Conservation (phyloP, 805 yeast species). For the Lachancea fermentati region DNA sequence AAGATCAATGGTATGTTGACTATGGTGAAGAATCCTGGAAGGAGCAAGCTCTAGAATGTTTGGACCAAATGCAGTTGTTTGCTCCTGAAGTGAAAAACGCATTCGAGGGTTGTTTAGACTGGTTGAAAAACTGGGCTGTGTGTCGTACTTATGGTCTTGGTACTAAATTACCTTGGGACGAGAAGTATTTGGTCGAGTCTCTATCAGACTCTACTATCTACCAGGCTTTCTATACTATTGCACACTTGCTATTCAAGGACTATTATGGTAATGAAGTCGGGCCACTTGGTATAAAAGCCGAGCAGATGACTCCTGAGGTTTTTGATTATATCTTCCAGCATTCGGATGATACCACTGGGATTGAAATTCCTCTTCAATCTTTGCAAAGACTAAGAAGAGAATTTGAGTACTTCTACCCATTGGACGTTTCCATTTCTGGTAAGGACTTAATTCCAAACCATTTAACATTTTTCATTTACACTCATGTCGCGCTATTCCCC, state of each 20-base stretch:
- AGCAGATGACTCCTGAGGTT: constrained; percentile 86
- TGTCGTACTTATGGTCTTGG: constrained; percentile 96
- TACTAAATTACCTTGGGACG: constrained; percentile 95
- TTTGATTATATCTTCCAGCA: constrained; percentile 86
- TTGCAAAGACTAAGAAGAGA: constrained; percentile 79
- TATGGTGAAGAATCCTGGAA: constrained; percentile 96
- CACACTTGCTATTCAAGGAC: constrained; percentile 81
- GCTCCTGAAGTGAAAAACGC: constrained; percentile 82
- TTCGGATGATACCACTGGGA: constrained; percentile 46
- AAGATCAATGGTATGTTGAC: constrained; percentile 97
- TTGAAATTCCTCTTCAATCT: constrained; percentile 59
- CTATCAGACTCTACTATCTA: constrained; percentile 93
- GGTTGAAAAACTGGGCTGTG: constrained; percentile 98
- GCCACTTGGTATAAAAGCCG: constrained; percentile 65
- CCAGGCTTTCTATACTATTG: constrained; percentile 89
- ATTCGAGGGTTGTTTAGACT: constrained; percentile 87
- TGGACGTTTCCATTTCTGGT: constrained; percentile 88
- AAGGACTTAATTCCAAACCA: constrained; percentile 97
- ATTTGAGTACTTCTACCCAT: constrained; percentile 94
- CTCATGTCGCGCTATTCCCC: constrained; percentile 90
- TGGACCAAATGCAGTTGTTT: constrained; percentile 70
- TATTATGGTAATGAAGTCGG: constrained; percentile 76
- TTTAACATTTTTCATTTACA: constrained; percentile 89
- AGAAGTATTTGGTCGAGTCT: constrained; percentile 86
- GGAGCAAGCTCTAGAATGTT: constrained; percentile 69